Base-by-base conservation (phyloP, 768 basidiomycete species). In the Lactifluus subvellereus region DNA sequence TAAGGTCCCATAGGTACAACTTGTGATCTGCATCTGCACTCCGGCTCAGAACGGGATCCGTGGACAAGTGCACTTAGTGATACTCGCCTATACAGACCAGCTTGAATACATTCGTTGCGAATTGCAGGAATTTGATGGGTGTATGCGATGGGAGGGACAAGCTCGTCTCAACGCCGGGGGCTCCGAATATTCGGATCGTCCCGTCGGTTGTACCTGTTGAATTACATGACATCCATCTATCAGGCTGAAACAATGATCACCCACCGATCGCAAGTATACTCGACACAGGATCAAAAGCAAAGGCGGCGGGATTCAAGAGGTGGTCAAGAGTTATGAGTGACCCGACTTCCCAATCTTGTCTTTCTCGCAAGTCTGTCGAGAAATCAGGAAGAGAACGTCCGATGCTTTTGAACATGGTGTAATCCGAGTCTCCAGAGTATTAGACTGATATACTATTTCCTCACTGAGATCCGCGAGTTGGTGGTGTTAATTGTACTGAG, bases 151-250 rank as follows among this genome's bases (percentile, higher is more conserved):
- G 72, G 51, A 83, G 76, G 10, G 80, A 80, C 11, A 86, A 69
- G 16, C 69, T 70, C 37, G 88, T 69, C 57, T 84, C 78, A 13
- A 92, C 88, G 4, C 86, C 83, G 3, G 86, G 80, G 6, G 82
- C 78, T 2, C 93, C 94, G 66, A 85, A 82, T 30, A 94, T 66
- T 60, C 85, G 78, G 38, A 94, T 78, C 1, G 71, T 60, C 0
- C 93, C 91, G n/a, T 73, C 70, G 5, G 79, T 72, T 0, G 89
- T 91, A 2, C 88, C 91, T 87, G 55, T 27, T 8, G 18, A 42
- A 43, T 32, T 52, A 57, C 53, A 49, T 57, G 51, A 47, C 9
- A 4, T 59, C 20, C 9, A 4, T 59, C 20, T n/a, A 53, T 30
- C 22, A 8, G 10, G 16, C 18, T 45, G 13, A 6, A 20, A 11